Percentiles rank a stretch among this genome's conserved stretches.
Evolutionary conservation across 2,329 filamentous ascomycete species (phyloP).

Genomic region (Microdochium nivale): DNA sequence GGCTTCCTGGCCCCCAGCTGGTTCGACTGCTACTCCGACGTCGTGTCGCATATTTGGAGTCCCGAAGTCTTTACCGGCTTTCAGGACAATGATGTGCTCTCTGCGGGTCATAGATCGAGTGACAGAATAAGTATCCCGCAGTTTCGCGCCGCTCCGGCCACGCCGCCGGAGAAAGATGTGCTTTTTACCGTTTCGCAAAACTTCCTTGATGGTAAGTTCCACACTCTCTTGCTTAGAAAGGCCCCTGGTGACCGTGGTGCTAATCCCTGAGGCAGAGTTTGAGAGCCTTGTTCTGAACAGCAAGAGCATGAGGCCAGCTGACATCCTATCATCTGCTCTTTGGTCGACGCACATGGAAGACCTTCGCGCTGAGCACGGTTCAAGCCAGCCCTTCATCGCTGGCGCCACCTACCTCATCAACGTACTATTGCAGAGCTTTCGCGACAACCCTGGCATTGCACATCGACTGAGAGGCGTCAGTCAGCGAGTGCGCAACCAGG

Average conservation of each 20-base stretch:
- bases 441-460: slow-evolving; percentile 19
- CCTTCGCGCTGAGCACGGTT: slow-evolving; percentile 11
- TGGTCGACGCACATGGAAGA: slow-evolving; percentile 31
- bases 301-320: slow-evolving; percentile 16
- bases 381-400: slow-evolving; percentile 23
- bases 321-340: slow-evolving; percentile 30
- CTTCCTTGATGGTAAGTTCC: slow-evolving; percentile 41
- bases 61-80: slow-evolving; percentile 23
- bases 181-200: slow-evolving; percentile 32
- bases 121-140: background rate
- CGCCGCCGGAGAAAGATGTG: slow-evolving; percentile 18
- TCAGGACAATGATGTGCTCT: slow-evolving; percentile 7
- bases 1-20: slow-evolving; percentile 27
- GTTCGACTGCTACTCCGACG: slow-evolving; percentile 28
- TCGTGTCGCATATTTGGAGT: slow-evolving; percentile 40
- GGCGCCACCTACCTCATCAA: slow-evolving; percentile 27
- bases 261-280: slow-evolving; percentile 26
- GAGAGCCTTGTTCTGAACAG: slow-evolving; percentile 32
- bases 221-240: background rate
- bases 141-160: background rate
- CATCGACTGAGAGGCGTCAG: slow-evolving; percentile 24
- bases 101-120: background rate
- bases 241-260: background rate
- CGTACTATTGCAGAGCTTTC: slow-evolving; percentile 25
- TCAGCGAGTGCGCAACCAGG: slow-evolving; percentile 24